phyloP scores from a whole-genome alignment of 495 filamentous ascomycete genomes.

The Durotheca rogersii region DNA sequence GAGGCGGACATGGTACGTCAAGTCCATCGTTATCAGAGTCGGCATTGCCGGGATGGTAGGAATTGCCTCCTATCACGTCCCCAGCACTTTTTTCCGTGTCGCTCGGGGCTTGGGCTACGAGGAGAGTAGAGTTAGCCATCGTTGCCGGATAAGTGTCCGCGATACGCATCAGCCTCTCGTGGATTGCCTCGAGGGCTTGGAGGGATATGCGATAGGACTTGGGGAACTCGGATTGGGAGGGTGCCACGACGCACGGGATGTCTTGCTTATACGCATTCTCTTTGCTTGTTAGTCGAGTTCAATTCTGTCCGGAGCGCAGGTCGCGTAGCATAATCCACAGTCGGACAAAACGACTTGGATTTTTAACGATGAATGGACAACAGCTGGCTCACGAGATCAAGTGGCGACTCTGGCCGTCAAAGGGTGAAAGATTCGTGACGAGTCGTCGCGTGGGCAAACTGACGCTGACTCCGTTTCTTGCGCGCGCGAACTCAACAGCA shows the following conservation, averaged over 20 bases:
- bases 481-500: not conserved
- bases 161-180: too few species aligned
- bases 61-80: conserved; percentile 21
- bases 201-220: conserved; percentile 5
- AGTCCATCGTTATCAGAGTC: conserved; percentile 42
- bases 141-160: not conserved
- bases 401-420: conserved; percentile 1
- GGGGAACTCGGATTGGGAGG: not conserved
- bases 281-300: conserved; percentile 4
- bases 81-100: conserved; percentile 29
- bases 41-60: conserved; percentile 27
- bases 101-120: conserved; percentile 9
- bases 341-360: conserved; percentile 7
- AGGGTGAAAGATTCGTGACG: conserved; percentile 6
- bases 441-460: conserved; percentile 9
- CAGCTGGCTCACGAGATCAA: conserved; percentile 12
- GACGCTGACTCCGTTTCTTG: conserved; percentile 4
- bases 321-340: not conserved
- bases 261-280: conserved; percentile 22
- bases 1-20: conserved; percentile 50
- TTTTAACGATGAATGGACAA: not conserved
- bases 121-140: conserved; percentile 13
- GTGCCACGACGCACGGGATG: conserved; percentile 15
- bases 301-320: too few species aligned
- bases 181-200: conserved; percentile 1